phyloP scores from a whole-genome alignment of 257 asterid genomes.

The Nicotiana tomentosiformis region DNA sequence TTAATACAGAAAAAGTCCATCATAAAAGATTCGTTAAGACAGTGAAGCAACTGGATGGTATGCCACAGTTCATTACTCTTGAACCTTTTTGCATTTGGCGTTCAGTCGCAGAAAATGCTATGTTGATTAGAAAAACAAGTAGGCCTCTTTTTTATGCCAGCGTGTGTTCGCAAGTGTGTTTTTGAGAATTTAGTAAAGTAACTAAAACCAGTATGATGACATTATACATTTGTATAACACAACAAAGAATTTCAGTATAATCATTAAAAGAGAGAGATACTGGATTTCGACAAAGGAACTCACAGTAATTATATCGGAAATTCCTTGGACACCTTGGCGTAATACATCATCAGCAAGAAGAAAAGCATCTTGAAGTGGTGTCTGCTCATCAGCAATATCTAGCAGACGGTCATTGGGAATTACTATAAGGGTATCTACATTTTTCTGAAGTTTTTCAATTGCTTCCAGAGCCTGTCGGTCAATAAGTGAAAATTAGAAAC shows the following conservation, averaged over 20 bases:
- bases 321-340: constrained; percentile 98
- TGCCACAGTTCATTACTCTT: no score
- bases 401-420: constrained; percentile 94
- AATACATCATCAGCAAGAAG: constrained; percentile 97
- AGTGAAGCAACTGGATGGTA: no score
- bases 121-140: background rate
- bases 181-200: background rate
- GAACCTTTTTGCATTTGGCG: no score
- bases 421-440: constrained; percentile 93
- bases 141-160: background rate
- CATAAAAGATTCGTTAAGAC: background rate
- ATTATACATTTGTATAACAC: background rate
- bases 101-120: no score
- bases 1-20: background rate
- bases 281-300: constrained; percentile 11
- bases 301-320: constrained; percentile 93
- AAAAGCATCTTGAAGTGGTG: constrained; percentile 97
- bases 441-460: constrained; percentile 90
- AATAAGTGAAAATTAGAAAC: background rate
- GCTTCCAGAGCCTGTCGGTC: constrained; percentile 79
- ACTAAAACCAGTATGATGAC: background rate
- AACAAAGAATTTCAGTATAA: background rate
- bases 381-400: constrained; percentile 90
- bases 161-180: background rate
- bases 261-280: background rate